Conservation (phyloP, 495 filamentous ascomycete species). For the Podospora pseudoanserina region DNA sequence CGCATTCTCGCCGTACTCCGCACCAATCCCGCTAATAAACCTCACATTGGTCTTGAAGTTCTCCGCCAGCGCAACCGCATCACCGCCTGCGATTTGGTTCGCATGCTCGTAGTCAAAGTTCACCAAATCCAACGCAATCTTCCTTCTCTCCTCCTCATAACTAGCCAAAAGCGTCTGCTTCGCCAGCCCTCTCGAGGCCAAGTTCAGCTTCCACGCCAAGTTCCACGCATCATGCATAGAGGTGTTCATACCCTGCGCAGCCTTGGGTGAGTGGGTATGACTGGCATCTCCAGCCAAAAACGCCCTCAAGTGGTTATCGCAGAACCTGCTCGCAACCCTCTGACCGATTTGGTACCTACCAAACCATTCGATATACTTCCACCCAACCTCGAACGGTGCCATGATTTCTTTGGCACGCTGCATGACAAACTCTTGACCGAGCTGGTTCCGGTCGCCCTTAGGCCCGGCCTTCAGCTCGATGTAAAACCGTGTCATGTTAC, state of each 20-base stretch:
- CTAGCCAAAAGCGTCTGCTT: conserved; percentile 54
- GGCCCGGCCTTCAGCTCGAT: conserved; percentile 59
- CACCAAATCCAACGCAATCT: conserved; percentile 61
- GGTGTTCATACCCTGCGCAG: conserved; percentile 77
- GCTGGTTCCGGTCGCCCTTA: conserved; percentile 44
- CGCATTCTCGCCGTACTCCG: conserved; percentile 57
- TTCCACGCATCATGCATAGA: conserved; percentile 77
- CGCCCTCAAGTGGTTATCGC: conserved; percentile 50
- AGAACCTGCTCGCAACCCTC: conserved; percentile 58
- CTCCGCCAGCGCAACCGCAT: conserved; percentile 52
- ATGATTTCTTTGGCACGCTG: conserved; percentile 59
- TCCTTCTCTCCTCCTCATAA: conserved; percentile 62
- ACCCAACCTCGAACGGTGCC: conserved; percentile 57
- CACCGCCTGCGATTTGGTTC: conserved; percentile 56
- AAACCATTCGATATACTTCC: conserved; percentile 61
- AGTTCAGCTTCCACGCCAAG: conserved; percentile 69
- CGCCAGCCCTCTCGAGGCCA: conserved; percentile 56
- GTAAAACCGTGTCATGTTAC: conserved; percentile 64
- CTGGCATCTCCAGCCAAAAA: conserved; percentile 74
- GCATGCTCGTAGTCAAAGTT: conserved; percentile 63
- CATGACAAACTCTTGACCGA: conserved; percentile 63
- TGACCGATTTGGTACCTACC: conserved; percentile 63
- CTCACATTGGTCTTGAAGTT: conserved; percentile 65
- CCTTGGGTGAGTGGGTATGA: conserved; percentile 73
- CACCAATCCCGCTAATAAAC: conserved; percentile 64